Conservation (phyloP, 352 stramenopile species). For the Pythium rishiriense region DNA sequence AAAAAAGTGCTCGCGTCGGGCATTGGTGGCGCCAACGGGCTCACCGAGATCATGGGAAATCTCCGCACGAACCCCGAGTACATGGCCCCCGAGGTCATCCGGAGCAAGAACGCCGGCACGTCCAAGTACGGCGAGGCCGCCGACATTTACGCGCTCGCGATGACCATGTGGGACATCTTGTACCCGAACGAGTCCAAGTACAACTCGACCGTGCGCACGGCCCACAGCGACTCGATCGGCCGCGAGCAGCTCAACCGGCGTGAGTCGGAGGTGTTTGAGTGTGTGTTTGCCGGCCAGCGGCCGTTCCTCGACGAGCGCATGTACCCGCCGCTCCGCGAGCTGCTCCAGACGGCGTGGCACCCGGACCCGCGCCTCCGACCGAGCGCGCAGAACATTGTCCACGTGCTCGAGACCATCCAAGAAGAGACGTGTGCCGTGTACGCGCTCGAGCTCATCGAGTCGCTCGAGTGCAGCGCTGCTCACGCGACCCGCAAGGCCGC, state of each 20-base stretch:
- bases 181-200: constrained; percentile 37
- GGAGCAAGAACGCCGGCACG: constrained; percentile 23
- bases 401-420: constrained; percentile 34
- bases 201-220: constrained; percentile 16
- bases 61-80: constrained; percentile 45
- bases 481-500: not conserved
- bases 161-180: constrained; percentile 60
- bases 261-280: constrained; percentile 31
- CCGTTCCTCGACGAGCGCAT: constrained; percentile 26
- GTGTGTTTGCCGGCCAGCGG: constrained; percentile 32
- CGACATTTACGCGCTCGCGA: constrained; percentile 50
- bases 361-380: constrained; percentile 21
- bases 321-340: constrained; percentile 26
- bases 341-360: constrained; percentile 36
- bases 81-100: constrained; percentile 65
- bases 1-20: constrained; percentile 2
- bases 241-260: constrained; percentile 10
- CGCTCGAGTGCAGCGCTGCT: constrained; percentile 13
- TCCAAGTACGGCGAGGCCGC: constrained; percentile 41
- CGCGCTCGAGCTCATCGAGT: constrained; percentile 28
- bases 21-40: not conserved
- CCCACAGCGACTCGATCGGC: not conserved
- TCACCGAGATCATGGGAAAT: constrained; percentile 21
- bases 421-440: constrained; percentile 27
- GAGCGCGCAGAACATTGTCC: constrained; percentile 31